A percentile compares a stretch with the other conserved stretches of the same genome.
Evolutionary conservation across 2,329 filamentous ascomycete species (phyloP).

Genomic region (Ophiosphaerella korrae): DNA sequence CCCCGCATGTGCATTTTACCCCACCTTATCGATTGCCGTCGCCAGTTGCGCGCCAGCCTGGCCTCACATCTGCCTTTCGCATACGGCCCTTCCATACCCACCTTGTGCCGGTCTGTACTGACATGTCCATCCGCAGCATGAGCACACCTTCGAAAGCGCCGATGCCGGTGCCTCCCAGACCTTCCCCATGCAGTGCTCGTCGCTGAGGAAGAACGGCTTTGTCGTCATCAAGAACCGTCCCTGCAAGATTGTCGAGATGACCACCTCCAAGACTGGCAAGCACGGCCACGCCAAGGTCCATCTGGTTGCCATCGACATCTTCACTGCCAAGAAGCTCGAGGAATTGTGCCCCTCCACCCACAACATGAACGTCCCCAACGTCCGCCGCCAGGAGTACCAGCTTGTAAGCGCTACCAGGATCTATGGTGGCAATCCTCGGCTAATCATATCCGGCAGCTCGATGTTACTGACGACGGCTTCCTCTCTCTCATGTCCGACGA

Average conservation of each 20-base stretch:
- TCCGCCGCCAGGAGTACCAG: slow-evolving; percentile 88
- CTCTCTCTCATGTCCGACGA: slow-evolving; percentile 90
- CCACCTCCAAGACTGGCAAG: slow-evolving; percentile 99
- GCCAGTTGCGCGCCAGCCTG: slow-evolving; percentile 36
- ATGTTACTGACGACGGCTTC: slow-evolving; percentile 92
- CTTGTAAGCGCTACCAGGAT: slow-evolving; percentile 70
- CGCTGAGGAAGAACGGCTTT: slow-evolving; percentile 98
- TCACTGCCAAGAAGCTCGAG: slow-evolving; percentile 99
- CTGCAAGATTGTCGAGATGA: slow-evolving; percentile 99
- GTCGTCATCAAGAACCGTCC: slow-evolving; percentile 98
- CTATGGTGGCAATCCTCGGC: slow-evolving; percentile 12
- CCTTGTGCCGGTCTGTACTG: slow-evolving; percentile 9
- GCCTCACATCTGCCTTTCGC: slow-evolving; percentile 3
- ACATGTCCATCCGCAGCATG: slow-evolving; percentile 50
- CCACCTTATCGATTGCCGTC: slow-evolving; percentile 44
- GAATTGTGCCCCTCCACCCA: slow-evolving; percentile 97
- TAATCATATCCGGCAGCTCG: slow-evolving; percentile 64
- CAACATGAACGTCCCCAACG: slow-evolving; percentile 97
- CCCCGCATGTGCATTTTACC: slow-evolving; percentile 39
- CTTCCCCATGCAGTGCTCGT: slow-evolving; percentile 99
- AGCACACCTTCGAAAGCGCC: slow-evolving; percentile 84
- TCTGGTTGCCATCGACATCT: slow-evolving; percentile 97
- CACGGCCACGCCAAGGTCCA: slow-evolving; percentile 99
- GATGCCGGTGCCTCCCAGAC: slow-evolving; percentile 95
- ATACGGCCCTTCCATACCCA: too few species aligned